Conservation (phyloP, 2,329 filamentous ascomycete species). For the Cladobotryum mycophilum region DNA sequence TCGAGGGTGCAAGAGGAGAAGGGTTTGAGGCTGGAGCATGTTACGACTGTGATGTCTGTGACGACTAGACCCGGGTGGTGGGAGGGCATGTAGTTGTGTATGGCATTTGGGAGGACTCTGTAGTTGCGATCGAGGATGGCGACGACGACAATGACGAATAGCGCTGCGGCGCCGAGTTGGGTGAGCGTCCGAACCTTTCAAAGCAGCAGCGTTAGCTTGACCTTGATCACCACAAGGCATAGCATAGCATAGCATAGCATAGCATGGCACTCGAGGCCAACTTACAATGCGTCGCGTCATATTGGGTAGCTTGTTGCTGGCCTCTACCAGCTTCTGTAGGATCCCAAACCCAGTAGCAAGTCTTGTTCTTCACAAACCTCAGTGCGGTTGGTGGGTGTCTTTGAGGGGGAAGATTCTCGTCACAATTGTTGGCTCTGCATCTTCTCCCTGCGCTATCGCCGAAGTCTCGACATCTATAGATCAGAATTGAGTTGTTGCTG, state of each 20-base stretch:
- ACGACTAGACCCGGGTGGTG: constrained; percentile 81
- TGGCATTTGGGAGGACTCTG: constrained; percentile 73
- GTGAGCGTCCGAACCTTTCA: constrained; percentile 60
- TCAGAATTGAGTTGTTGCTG: too few relatives aligned
- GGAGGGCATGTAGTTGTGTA: constrained; percentile 80
- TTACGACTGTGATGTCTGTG: constrained; percentile 74
- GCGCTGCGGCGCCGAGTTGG: constrained; percentile 63
- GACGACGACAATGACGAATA: constrained; percentile 63
- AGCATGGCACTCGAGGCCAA: constrained; percentile 7
- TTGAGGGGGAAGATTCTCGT: constrained; percentile 3
- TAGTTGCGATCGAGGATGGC: constrained; percentile 86
- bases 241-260: background rate
- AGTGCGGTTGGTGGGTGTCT: constrained; percentile 6
- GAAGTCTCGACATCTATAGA: too few relatives aligned
- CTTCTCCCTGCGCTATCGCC: constrained; percentile 4
- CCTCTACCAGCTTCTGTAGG: background rate
- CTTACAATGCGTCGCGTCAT: constrained; percentile 35
- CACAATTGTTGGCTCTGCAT: constrained; percentile 9
- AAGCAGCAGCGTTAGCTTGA: background rate
- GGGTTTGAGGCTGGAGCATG: constrained; percentile 67
- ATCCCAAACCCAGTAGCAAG: background rate
- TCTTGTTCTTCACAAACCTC: background rate
- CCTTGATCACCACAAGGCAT: background rate
- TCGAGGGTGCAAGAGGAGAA: constrained; percentile 74
- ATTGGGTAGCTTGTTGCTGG: constrained; percentile 11